These are phyloP conservation scores for Boletus pseudopeckii DNA, from an alignment of 768 basidiomycete genomes.

Conservation along the genomic window DNA sequence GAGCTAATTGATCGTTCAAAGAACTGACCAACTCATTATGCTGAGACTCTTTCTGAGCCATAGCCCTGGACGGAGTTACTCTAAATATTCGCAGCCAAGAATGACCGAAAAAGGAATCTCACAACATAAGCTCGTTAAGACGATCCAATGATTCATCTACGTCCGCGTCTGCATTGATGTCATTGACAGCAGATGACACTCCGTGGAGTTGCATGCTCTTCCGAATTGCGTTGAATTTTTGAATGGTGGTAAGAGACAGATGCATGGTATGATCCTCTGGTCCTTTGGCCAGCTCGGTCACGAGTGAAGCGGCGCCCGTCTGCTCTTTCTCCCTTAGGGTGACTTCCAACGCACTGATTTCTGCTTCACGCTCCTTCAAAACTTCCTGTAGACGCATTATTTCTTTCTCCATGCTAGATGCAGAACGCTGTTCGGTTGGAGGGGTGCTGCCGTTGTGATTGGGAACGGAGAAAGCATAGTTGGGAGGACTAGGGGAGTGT, in stretches of 20 bases:
- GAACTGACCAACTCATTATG: conserved; percentile 79
- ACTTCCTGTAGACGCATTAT: conserved; percentile 95
- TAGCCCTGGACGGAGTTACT: conserved; percentile 55
- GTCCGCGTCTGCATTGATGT: conserved; percentile 35
- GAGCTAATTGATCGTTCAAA: conserved; percentile 62
- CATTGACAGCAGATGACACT: conserved; percentile 32
- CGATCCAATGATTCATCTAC: conserved; percentile 72
- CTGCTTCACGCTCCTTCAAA: conserved; percentile 86
- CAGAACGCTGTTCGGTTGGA: conserved; percentile 63
- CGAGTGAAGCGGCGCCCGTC: not conserved
- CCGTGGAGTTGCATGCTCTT: conserved; percentile 55
- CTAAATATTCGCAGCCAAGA: conserved; percentile 7
- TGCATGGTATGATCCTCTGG: conserved; percentile 31
- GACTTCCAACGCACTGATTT: conserved; percentile 73
- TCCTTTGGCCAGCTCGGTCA: conserved; percentile 6
- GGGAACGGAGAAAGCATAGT: conserved; percentile 56
- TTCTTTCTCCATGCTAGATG: conserved; percentile 85
- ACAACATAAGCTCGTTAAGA: conserved; percentile 93
- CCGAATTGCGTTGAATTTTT: conserved; percentile 73
- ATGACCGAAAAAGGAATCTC: conserved; percentile 29
- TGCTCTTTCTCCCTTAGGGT: conserved; percentile 41
- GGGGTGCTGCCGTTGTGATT: conserved; percentile 27
- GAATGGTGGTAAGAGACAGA: conserved; percentile 68
- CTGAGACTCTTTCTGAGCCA: conserved; percentile 94
- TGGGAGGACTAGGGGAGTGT: conserved; percentile 56